Base-by-base conservation (phyloP, 192 early-diverging fungal species). In the Mycoemilia scoparia region DNA sequence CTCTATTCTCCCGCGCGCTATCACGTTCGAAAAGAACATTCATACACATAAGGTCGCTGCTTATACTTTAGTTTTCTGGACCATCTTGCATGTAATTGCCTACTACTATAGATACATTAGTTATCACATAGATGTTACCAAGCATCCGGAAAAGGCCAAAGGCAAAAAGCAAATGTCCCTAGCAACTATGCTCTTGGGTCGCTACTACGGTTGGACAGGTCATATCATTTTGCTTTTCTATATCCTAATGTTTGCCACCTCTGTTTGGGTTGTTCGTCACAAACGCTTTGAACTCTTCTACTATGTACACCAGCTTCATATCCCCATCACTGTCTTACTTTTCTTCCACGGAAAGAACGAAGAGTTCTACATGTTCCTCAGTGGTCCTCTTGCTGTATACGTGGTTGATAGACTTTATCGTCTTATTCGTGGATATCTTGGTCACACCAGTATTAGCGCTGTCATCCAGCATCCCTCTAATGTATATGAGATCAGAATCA, bases 381-480 rank as follows among this genome's bases (percentile, higher is more conserved):
- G 63, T 0, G 51, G 64, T 1, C 68, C 68, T 10, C 43, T 66
- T 1, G 38, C 53, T 4, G 45, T 81, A 23, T 85, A 82, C 41
- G 24, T 55, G 28, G 27, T 62, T 10, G 82, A 85, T 39, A 64
- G 78, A 18, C 14, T 74, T 14, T 53, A 68, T 10, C 77, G 82
- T 20, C 48, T 57, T 21, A 45, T 70, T 39, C 30, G 46, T 59
- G 72, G 20, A 62, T 65, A 8, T 35, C 74, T 72, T 16, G 42
- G 52, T 15, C 69, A 70, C 17, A 82, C 77, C 5, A 58, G 75
- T 31, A 78, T 84, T 36, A 66, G 71, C 40, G 79, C 82, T 43
- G 76, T 84, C 29, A 76, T 88, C 15, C 80, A 84, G 45, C 83
- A 86, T 32, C 84, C 81, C 19, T 75, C 71, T 24, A 76, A 76